These are phyloP conservation scores for Nigrospora oryzae DNA, from an alignment of 2,329 filamentous ascomycete genomes.

Conservation along the genomic window DNA sequence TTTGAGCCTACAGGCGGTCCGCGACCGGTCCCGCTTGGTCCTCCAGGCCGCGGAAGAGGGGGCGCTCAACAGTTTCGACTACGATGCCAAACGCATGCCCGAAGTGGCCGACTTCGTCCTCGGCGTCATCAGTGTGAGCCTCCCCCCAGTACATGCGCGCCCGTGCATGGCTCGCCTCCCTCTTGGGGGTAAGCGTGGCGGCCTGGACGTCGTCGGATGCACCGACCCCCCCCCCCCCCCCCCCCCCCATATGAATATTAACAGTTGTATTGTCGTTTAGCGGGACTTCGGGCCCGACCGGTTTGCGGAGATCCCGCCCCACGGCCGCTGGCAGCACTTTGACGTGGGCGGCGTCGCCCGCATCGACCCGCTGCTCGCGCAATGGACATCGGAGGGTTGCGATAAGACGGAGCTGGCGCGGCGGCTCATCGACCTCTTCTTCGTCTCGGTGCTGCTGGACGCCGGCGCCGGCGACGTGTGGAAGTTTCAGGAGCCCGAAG, in stretches of 20 bases:
- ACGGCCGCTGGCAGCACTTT: constrained; percentile 57
- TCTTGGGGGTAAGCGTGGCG: too few relatives aligned
- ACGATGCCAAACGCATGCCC: constrained; percentile 26
- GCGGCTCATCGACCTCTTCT: constrained; percentile 51
- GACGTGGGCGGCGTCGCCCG: constrained; percentile 45
- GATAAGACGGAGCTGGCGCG: constrained; percentile 40
- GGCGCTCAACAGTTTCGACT: constrained; percentile 31
- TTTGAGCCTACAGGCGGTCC: constrained; percentile 24
- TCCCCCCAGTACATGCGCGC: not conserved
- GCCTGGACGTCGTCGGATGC: too few relatives aligned
- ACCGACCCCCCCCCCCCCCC: too few relatives aligned
- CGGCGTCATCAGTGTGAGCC: constrained; percentile 30
- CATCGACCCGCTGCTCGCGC: constrained; percentile 31
- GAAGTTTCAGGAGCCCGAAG: constrained; percentile 51
- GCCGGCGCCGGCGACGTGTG: constrained; percentile 43
- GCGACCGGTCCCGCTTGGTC: constrained; percentile 24
- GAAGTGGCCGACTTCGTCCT: constrained; percentile 32
- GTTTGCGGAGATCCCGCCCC: constrained; percentile 38
- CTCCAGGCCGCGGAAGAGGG: constrained; percentile 25
- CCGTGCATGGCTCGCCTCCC: too few relatives aligned
- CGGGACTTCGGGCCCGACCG: constrained; percentile 41
- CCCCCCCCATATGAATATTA: too few relatives aligned
- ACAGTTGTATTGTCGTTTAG: constrained; percentile 15
- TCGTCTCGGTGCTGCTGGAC: constrained; percentile 51
- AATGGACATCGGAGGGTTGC: constrained; percentile 29